Conservation (phyloP, 306 rosid genomes). For the Hippophae rhamnoides region DNA sequence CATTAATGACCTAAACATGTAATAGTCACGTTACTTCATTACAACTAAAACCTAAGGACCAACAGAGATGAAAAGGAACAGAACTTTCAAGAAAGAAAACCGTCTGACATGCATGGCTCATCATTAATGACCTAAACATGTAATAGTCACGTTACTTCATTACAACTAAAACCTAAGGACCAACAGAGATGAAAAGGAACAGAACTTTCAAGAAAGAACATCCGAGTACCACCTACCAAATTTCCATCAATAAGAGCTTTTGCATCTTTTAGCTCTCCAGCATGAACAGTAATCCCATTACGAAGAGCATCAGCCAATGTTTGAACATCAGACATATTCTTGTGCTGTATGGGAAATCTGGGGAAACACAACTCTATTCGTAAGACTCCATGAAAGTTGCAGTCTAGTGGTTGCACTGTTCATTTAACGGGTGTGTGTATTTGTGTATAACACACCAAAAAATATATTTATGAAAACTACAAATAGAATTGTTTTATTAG, state of each 20-base stretch:
- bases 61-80: neutral
- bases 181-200: neutral
- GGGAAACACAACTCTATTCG: slow-evolving; percentile 19
- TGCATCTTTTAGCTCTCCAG: slow-evolving; percentile 52
- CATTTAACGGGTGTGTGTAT: neutral
- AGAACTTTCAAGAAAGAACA: neutral
- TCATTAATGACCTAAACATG: slow-evolving; percentile 43
- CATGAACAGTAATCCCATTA: slow-evolving; percentile 59
- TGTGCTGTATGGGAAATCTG: slow-evolving; percentile 59
- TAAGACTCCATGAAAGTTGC: slow-evolving; percentile 9
- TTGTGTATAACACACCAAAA: neutral
- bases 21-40: neutral
- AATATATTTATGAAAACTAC: neutral
- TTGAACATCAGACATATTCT: slow-evolving; percentile 42
- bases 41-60: neutral
- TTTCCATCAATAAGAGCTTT: slow-evolving; percentile 68
- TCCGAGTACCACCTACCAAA: slow-evolving; percentile 42
- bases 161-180: neutral
- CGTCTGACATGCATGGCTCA: slow-evolving; percentile 42
- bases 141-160: neutral
- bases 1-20: slow-evolving; percentile 41
- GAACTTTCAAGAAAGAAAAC: slow-evolving; percentile 7
- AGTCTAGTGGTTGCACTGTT: neutral
- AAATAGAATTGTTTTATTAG: too few species aligned
- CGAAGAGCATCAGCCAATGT: slow-evolving; percentile 51